These are phyloP conservation scores for Solanum microdontum DNA, from an alignment of 257 asterid species.

Conservation along the genomic window DNA sequence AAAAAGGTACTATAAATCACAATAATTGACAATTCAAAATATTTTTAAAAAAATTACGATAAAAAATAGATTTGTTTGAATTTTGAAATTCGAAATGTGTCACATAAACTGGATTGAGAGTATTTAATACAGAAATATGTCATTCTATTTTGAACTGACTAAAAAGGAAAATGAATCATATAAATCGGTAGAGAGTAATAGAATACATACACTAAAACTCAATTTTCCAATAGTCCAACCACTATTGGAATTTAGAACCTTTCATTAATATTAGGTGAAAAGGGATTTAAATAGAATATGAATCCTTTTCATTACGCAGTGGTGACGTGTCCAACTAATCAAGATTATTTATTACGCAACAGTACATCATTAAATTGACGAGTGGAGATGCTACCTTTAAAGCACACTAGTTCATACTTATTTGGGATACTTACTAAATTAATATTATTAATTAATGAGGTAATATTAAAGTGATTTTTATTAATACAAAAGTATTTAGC, in stretches of 20 bases:
- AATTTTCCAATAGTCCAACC: neutral
- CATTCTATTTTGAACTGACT: too few relatives aligned
- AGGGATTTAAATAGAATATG: neutral
- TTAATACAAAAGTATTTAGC: neutral
- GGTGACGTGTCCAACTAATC: neutral
- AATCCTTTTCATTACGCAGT: neutral
- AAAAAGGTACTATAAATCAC: neutral
- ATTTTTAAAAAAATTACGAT: too few relatives aligned
- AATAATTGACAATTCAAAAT: too few relatives aligned
- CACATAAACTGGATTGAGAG: neutral
- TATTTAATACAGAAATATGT: too few relatives aligned
- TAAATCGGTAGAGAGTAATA: rapidly evolving
- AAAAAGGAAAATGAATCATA: neutral
- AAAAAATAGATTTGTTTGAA: too few relatives aligned
- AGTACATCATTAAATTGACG: neutral
- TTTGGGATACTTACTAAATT: neutral
- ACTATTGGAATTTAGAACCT: neutral
- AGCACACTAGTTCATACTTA: neutral
- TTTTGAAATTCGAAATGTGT: too few relatives aligned
- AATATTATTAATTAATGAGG: neutral
- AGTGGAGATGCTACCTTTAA: neutral
- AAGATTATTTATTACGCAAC: neutral
- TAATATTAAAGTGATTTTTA: neutral
- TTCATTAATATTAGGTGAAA: slow-evolving; percentile 8
- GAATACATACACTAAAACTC: neutral